phyloP scores from a whole-genome alignment of 2,329 filamentous ascomycete genomes.

The Cladophialophora chaetospira region DNA sequence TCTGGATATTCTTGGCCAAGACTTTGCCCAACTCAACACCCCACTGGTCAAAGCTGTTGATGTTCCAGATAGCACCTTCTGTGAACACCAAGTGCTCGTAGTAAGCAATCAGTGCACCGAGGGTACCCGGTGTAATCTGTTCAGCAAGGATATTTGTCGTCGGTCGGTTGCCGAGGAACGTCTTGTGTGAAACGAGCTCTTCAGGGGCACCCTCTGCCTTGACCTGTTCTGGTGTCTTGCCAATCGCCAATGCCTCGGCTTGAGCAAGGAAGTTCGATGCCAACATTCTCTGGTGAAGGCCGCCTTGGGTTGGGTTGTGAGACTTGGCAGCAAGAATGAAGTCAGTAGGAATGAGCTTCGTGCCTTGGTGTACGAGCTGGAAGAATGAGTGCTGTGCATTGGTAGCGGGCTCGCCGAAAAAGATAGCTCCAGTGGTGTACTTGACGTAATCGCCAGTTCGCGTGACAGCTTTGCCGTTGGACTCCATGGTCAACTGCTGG shows the following conservation, averaged over 20 bases:
- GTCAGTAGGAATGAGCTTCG: constrained; percentile 96
- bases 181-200: constrained; percentile 88
- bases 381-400: constrained; percentile 99
- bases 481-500: constrained; percentile 99
- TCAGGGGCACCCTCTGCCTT: constrained; percentile 52
- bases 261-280: constrained; percentile 55
- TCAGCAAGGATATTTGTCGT: constrained; percentile 93
- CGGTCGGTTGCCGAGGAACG: constrained; percentile 95
- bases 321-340: constrained; percentile 96
- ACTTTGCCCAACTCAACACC: constrained; percentile 97
- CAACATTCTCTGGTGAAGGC: constrained; percentile 80
- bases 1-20: constrained; percentile 86
- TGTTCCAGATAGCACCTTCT: constrained; percentile 97
- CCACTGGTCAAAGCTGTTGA: constrained; percentile 99
- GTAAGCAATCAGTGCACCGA: constrained; percentile 95
- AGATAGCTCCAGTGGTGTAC: constrained; percentile 93
- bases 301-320: constrained; percentile 90
- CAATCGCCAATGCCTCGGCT: constrained; percentile 57
- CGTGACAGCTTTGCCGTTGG: constrained; percentile 96
- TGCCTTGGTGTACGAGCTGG: constrained; percentile 98
- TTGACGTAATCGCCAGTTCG: constrained; percentile 85
- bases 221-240: constrained; percentile 51
- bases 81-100: constrained; percentile 99
- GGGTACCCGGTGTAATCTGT: constrained; percentile 88
- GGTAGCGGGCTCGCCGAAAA: constrained; percentile 97